Evolutionary conservation across 179 eudicot genomes (phyloP).

Genomic region (Silene coronaria): DNA sequence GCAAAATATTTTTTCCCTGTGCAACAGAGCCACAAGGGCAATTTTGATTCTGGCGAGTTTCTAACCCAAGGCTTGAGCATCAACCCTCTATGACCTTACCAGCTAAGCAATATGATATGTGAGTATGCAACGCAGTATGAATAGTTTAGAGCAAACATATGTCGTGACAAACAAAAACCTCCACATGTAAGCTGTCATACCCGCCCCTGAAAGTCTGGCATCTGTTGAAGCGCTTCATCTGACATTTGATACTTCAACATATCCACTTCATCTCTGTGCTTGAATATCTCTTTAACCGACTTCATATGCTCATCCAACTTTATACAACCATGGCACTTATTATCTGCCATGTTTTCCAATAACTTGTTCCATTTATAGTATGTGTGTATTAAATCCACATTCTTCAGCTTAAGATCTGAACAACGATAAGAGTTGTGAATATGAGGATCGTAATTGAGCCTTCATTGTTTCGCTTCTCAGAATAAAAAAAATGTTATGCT

Average conservation of each 20-base stretch:
- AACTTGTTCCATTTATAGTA: constrained; percentile 61
- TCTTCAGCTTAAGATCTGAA: constrained; percentile 87
- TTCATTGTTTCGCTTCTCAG: not conserved
- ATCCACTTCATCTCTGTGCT: constrained; percentile 68
- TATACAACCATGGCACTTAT: constrained; percentile 90
- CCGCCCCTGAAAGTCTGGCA: constrained; percentile 99
- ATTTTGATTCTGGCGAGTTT: not conserved
- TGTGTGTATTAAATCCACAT: constrained; percentile 49
- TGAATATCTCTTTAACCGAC: constrained; percentile 57
- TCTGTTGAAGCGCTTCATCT: constrained; percentile 96
- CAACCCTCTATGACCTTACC: not conserved
- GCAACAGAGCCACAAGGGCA: not conserved
- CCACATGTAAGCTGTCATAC: constrained; percentile 36
- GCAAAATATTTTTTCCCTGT: not conserved
- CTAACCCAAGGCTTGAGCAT: not conserved
- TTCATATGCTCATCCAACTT: constrained; percentile 80
- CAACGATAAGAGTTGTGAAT: constrained; percentile 12
- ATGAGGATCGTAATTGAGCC: not conserved
- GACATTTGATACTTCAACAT: constrained; percentile 82
- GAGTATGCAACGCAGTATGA: not conserved
- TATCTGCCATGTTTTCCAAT: constrained; percentile 70
- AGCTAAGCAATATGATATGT: not conserved
- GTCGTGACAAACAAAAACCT: not conserved
- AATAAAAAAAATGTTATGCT: not conserved
- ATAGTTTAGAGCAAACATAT: not conserved